phyloP scores from a whole-genome alignment of 331 rosid species.

The Acacia pycnantha region DNA sequence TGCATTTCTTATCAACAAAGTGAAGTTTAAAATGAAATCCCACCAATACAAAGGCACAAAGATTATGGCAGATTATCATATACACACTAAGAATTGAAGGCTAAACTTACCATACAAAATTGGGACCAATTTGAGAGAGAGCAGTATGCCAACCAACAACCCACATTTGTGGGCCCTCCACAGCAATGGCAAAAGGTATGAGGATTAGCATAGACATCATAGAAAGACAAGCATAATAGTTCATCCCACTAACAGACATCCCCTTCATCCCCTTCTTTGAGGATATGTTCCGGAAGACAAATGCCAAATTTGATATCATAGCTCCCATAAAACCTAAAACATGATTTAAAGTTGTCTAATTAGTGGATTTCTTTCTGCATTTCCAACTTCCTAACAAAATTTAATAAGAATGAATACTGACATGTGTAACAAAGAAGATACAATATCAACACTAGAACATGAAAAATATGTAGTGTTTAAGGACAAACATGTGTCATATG shows the following conservation, averaged over 20 bases:
- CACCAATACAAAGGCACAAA: neutral
- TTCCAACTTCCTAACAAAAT: neutral
- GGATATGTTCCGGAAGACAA: constrained; percentile 79
- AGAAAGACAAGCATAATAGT: constrained; percentile 89
- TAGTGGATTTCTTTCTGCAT: neutral
- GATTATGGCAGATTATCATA: neutral
- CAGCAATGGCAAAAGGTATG: constrained; percentile 76
- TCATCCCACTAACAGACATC: constrained; percentile 84
- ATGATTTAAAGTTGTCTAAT: neutral
- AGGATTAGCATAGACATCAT: constrained; percentile 71
- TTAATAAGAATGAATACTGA: neutral
- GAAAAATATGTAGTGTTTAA: neutral
- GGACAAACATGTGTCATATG: neutral
- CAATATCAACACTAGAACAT: neutral
- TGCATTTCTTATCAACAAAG: neutral
- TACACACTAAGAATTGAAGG: neutral
- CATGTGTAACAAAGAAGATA: neutral
- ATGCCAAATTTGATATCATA: constrained; percentile 88
- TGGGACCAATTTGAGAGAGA: constrained; percentile 74
- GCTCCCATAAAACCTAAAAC: constrained; percentile 87
- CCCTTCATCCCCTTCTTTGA: constrained; percentile 89
- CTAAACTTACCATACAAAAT: constrained; percentile 67
- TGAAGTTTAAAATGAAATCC: neutral
- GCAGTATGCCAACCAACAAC: constrained; percentile 81
- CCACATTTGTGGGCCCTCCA: constrained; percentile 84